Conservation (phyloP, 805 yeast genomes). For the Starmerella davenportii region DNA sequence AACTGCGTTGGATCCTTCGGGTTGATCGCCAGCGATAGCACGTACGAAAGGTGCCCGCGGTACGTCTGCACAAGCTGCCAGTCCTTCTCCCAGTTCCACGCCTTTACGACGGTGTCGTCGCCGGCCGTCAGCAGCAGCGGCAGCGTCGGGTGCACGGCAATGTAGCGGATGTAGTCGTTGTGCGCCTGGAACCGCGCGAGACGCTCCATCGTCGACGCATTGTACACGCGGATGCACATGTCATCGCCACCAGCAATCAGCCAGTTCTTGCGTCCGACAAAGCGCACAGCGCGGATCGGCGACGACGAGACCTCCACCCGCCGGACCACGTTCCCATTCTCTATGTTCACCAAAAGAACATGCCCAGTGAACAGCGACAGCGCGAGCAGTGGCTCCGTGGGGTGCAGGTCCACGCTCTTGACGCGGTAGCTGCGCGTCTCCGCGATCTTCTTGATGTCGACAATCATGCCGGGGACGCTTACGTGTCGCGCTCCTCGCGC, state of each 20-base stretch:
- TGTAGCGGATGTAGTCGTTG: conserved; percentile 85
- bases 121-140: conserved; percentile 77
- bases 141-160: conserved; percentile 87
- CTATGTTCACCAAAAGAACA: conserved; percentile 88
- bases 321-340: conserved; percentile 66
- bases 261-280: conserved; percentile 94
- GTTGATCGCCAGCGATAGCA: conserved; percentile 85
- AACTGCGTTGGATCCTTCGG: conserved; percentile 96
- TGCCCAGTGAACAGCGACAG: conserved; percentile 81
- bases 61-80: conserved; percentile 83
- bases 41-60: conserved; percentile 91
- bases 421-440: conserved; percentile 90
- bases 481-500: neutral
- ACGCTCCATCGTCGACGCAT: conserved; percentile 89
- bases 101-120: conserved; percentile 77
- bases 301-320: conserved; percentile 87
- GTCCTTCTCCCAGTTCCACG: conserved; percentile 94
- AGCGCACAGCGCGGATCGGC: conserved; percentile 90
- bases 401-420: conserved; percentile 95
- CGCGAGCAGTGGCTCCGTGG: conserved; percentile 91
- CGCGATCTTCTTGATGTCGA: conserved; percentile 54
- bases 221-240: conserved; percentile 80
- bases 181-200: conserved; percentile 93
- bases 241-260: conserved; percentile 91
- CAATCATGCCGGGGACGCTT: conserved; percentile 25